Percentiles rank a stretch among this genome's conserved stretches.
phyloP scores from a whole-genome alignment of 129 eudicot species.

The Arctium minus region DNA sequence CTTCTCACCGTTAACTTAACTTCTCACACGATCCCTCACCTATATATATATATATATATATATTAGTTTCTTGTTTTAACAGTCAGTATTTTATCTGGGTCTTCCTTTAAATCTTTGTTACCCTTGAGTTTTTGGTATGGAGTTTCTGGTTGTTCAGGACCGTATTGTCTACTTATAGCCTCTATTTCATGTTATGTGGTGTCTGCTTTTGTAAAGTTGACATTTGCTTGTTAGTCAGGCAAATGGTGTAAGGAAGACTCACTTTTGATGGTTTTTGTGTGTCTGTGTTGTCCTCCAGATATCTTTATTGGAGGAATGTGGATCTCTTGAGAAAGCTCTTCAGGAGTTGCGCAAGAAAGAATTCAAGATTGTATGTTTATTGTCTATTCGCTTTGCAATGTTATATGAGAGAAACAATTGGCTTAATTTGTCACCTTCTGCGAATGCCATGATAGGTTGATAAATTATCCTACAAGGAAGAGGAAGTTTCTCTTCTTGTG shows the following conservation, averaged over 20 bases:
- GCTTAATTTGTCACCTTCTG: slow-evolving; percentile 4
- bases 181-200: neutral
- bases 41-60: no score
- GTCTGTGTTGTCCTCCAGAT: slow-evolving; percentile 44
- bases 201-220: neutral
- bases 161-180: neutral
- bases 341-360: slow-evolving; percentile 76
- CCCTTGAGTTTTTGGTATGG: neutral
- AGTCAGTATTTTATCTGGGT: neutral
- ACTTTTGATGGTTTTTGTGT: neutral
- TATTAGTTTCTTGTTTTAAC: neutral
- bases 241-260: neutral
- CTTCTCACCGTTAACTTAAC: no score
- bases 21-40: neutral
- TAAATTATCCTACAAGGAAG: slow-evolving; percentile 66
- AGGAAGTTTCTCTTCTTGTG: slow-evolving; percentile 68
- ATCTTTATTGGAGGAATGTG: slow-evolving; percentile 84
- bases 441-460: slow-evolving; percentile 41
- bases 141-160: neutral
- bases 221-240: neutral
- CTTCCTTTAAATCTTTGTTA: neutral
- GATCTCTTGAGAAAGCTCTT: slow-evolving; percentile 67
- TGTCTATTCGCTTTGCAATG: neutral
- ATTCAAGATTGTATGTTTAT: slow-evolving; percentile 66
- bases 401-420: neutral